Base-by-base conservation (phyloP, 225 moss, liverwort and hornwort species). In the Pseudisothecium myosuroides region DNA sequence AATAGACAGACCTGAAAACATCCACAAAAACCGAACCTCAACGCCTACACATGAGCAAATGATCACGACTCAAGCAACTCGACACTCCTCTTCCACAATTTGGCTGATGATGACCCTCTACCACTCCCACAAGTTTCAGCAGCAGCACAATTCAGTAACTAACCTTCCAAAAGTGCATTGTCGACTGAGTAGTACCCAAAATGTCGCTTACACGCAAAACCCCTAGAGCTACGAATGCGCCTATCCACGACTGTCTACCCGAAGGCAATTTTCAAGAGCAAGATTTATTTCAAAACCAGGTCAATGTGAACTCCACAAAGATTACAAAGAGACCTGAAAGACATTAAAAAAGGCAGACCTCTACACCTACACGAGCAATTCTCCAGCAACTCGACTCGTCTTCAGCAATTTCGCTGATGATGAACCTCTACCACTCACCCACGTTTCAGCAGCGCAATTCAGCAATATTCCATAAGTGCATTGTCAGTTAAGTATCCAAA, bases 261-360 rank as follows among this genome's bases (percentile, higher is more conserved):
- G 14, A 21, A 52, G 37, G 62, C 37, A 76, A 76, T 54, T 87
- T 87, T 52, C 67, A 86, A 47, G 18, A 18, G 47, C 81, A 81
- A 22, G 55, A 68, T 85, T 91, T 87, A 87, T 87, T 92, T 87
- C 75, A 85, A 83, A 88, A 81, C 41, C 85, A 87, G 34, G 67
- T 45, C 75, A 85, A 54, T n/a, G 22, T 21, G 71, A 83, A 74
- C 62, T 89, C 85, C 50, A 72, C 41, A 87, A 71, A 56, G 56
- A 82, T 77, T 82, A 82, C 87, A 91, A 83, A 72, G 60, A 59
- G 71, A 85, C 73, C 83, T 54, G 78, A 50, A 84, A 41, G 74
- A 78, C 82, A 69, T 68, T 55, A 29, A 80, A 60, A 83, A 83
- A n/a, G 32, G 49, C 14, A 56, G 22, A 76, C 36, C 56, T 76